Evolutionary conservation across 371 early-diverging fungal genomes (phyloP), one percentile per base, ranked within the genome.

Genomic region (Mucor mucedo): DNA sequence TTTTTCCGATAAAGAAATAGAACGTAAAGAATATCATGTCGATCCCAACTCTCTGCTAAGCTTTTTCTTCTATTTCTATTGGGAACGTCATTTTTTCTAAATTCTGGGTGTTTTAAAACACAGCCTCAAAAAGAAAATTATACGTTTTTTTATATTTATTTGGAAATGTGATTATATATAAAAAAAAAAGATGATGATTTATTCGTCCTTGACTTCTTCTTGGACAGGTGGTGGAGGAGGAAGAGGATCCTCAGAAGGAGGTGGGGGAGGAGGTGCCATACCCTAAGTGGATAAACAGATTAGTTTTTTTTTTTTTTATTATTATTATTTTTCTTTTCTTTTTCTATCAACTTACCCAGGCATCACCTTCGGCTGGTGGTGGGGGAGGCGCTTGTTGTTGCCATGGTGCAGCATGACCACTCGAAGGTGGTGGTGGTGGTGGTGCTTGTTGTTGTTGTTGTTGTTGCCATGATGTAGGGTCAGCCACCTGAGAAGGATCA

Each of bases 221-320:
- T 68, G 65, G 33, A 70, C 53, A 40, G 74, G 71, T 41, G 79
- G 79, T 39, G 78, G 79, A 29, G 79, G 77, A 0, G 79, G 77
- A 28, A 77, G 72, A 8, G 69, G 67, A 21, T 69, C 60, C 41
- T 66, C 62, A 16, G 77, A 64, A 14, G 73, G 65, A 48, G 78
- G 74, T 39, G 82, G 76, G 5, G 78, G 76, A 35, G 78, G 78
- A 11, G 75, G 75, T 8, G 72, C 63, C 32, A 61, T 54, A 32
- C 61, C 64, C 71, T 69, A 58, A 13, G 9, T 33, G 44, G 13
- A 47, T 4, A 47, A 3, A 47, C 4, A 47, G 5, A n/a, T 39
- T 8, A 39, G 16, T 44, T 16, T 49, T 21, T 21, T 21, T 21
- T 21, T n/a, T n/a, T n/a, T n/a, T n/a, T n/a, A n/a, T n/a, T n/a